These are phyloP conservation scores for Rheum nobile DNA, from an alignment of 148 eudicot genomes.

Conservation along the genomic window DNA sequence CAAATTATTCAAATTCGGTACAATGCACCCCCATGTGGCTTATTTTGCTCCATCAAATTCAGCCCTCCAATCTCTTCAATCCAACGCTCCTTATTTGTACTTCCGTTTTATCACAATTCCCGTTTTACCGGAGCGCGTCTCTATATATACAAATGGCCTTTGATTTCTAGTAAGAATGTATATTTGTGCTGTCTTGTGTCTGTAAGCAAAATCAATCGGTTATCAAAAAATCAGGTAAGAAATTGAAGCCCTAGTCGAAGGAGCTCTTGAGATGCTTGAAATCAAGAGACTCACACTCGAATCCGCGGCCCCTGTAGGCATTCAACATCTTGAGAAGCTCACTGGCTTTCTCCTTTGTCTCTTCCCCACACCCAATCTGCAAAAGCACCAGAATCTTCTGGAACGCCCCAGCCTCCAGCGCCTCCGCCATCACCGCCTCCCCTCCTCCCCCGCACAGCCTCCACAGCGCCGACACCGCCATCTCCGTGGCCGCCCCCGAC, in stretches of 20 bases:
- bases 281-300: slow-evolving; percentile 32
- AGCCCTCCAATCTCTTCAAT: too few species aligned
- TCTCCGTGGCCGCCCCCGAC: slow-evolving; percentile 25
- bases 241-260: not conserved
- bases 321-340: slow-evolving; percentile 55
- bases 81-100: too few species aligned
- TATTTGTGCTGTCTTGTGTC: not conserved
- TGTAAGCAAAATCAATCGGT: not conserved
- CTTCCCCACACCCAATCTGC: slow-evolving; percentile 47
- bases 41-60: too few species aligned
- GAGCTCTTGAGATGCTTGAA: slow-evolving; percentile 34
- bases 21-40: too few species aligned
- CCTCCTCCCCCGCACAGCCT: slow-evolving; percentile 23
- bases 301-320: slow-evolving; percentile 12
- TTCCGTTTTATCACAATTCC: too few species aligned
- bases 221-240: not conserved
- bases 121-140: too few species aligned
- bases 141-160: too few species aligned
- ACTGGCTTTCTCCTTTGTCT: slow-evolving; percentile 42
- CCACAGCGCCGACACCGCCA: slow-evolving; percentile 38
- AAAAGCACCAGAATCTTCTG: slow-evolving; percentile 49
- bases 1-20: too few species aligned
- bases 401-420: slow-evolving; percentile 37
- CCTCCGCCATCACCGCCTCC: slow-evolving; percentile 24
- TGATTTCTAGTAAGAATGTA: too few species aligned